A percentile compares a stretch with the other conserved stretches of the same genome.
Conservation (phyloP, 306 rosid species). For the Lathyrus sativus region DNA sequence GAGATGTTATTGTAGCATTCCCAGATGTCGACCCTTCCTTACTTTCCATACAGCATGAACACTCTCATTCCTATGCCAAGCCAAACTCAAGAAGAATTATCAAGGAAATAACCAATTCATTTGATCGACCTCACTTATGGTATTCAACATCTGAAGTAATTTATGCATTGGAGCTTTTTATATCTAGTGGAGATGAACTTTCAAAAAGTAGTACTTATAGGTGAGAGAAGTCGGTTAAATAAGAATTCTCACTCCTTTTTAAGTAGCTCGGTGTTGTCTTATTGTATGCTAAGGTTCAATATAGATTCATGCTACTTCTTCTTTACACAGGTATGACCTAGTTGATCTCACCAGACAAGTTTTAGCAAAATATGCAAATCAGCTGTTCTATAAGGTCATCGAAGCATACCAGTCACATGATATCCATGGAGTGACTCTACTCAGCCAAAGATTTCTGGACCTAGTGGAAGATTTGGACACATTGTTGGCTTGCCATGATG, state of each 20-base stretch:
- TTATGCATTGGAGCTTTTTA: constrained; percentile 68
- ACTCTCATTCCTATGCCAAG: constrained; percentile 28
- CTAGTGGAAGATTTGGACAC: constrained; percentile 74
- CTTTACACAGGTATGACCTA: constrained; percentile 69
- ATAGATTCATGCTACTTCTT: constrained; percentile 23
- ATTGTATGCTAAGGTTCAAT: constrained; percentile 12
- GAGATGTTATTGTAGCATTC: constrained; percentile 85
- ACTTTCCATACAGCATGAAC: constrained; percentile 46
- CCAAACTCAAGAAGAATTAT: constrained; percentile 41
- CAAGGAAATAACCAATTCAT: constrained; percentile 51
- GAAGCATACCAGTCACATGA: constrained; percentile 62
- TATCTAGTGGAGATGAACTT: constrained; percentile 65
- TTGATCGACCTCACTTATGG: constrained; percentile 85
- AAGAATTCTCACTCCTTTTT: neutral
- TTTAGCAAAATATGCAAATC: constrained; percentile 74
- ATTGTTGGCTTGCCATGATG: constrained; percentile 80
- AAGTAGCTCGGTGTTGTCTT: neutral
- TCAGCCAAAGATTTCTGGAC: constrained; percentile 61
- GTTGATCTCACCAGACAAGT: constrained; percentile 89
- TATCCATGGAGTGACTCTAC: constrained; percentile 40
- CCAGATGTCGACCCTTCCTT: constrained; percentile 81
- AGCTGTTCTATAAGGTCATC: constrained; percentile 61
- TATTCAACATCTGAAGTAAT: constrained; percentile 83
- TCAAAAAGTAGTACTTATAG: constrained; percentile 59
- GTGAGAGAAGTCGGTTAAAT: constrained; percentile 41